Percentiles rank a stretch among this genome's conserved stretches.
These are phyloP conservation scores for Litchi chinensis DNA, from an alignment of 345 rosid species.

Conservation along the genomic window DNA sequence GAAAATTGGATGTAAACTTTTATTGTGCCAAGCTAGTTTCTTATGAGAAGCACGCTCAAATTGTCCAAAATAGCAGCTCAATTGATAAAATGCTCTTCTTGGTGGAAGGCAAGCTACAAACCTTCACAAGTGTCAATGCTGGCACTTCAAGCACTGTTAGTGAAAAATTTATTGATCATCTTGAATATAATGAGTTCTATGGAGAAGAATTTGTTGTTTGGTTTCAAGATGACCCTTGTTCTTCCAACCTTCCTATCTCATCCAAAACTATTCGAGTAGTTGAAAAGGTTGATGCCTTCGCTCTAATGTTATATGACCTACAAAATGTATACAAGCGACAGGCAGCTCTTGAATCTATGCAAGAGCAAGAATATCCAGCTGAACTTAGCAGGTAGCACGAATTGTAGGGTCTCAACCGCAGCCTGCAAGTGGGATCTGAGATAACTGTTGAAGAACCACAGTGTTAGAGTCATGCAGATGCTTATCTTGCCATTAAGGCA, in stretches of 20 bases:
- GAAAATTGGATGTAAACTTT: no score
- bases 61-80: not conserved
- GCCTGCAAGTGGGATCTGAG: no score
- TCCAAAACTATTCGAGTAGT: slow-evolving; percentile 5
- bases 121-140: not conserved
- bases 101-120: not conserved
- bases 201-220: slow-evolving; percentile 18
- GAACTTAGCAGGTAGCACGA: no score
- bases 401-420: no score
- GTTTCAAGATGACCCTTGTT: not conserved
- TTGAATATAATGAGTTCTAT: not conserved
- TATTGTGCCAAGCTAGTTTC: not conserved
- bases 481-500: no score
- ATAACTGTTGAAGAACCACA: no score
- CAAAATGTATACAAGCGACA: not conserved
- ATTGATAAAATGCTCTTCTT: slow-evolving; percentile 7
- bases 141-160: slow-evolving; percentile 33
- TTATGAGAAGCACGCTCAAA: not conserved
- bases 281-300: slow-evolving; percentile 16
- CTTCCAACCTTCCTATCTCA: slow-evolving; percentile 5
- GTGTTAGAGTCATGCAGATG: no score
- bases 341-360: no score
- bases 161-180: slow-evolving; percentile 23
- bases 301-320: not conserved
- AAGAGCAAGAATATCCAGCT: no score